These are phyloP conservation scores for Neurospora tetrasperma DNA, from an alignment of 495 filamentous ascomycete genomes.

Conservation along the genomic window DNA sequence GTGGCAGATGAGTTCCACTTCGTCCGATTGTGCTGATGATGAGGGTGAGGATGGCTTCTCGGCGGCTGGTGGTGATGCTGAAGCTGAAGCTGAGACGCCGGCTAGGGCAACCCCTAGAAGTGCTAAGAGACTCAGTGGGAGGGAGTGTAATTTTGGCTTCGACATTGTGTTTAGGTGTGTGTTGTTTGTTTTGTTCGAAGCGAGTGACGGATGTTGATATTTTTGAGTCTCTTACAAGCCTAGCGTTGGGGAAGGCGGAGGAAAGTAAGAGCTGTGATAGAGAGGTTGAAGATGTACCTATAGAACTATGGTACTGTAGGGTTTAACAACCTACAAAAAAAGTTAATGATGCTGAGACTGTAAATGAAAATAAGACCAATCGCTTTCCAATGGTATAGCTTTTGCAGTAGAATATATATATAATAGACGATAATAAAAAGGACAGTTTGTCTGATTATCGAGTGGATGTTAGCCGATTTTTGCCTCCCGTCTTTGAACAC, in stretches of 20 bases:
- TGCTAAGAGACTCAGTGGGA: conserved; percentile 16
- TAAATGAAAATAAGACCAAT: not conserved
- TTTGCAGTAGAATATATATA: not conserved
- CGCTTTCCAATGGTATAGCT: not conserved
- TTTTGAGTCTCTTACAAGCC: not conserved
- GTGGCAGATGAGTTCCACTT: conserved; percentile 52
- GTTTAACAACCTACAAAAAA: not conserved
- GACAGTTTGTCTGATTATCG: conserved; percentile 12
- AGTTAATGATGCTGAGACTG: not conserved
- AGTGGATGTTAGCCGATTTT: conserved; percentile 4
- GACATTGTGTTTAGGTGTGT: conserved; percentile 7
- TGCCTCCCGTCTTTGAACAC: not conserved
- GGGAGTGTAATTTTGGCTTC: conserved; percentile 8
- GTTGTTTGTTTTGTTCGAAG: not conserved
- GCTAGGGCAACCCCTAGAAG: conserved; percentile 15
- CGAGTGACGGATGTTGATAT: not conserved
- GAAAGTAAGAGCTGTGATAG: not conserved
- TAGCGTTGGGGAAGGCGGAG: not conserved
- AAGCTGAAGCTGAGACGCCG: conserved; percentile 1
- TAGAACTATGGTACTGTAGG: not conserved
- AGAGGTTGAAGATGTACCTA: not conserved
- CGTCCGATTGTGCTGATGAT: not conserved
- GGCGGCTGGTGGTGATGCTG: conserved; percentile 20
- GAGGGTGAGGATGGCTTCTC: not conserved
- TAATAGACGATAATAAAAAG: too few species aligned